Percentiles rank a stretch among this genome's conserved stretches.
phyloP scores from a whole-genome alignment of 108 stramenopile genomes.

The Nitzschia palea region DNA sequence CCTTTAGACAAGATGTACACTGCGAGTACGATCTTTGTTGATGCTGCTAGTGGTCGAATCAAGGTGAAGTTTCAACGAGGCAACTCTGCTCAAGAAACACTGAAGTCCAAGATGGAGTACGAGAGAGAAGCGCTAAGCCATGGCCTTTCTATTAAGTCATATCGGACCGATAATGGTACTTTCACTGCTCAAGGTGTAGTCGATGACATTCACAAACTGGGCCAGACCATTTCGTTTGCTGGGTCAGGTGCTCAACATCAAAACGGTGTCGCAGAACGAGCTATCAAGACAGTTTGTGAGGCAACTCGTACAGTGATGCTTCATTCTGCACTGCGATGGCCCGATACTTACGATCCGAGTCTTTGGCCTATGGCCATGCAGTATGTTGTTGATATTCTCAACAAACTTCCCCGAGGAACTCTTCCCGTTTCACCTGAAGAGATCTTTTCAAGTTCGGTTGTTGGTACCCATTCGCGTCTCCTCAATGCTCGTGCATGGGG shows the following conservation, averaged over 20 bases:
- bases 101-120: conserved; percentile 36
- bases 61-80: conserved; percentile 24
- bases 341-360: conserved; percentile 15
- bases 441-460: conserved; percentile 6
- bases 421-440: conserved; percentile 42
- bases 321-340: conserved; percentile 50
- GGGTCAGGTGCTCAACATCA: conserved; percentile 64
- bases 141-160: conserved; percentile 15
- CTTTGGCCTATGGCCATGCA: conserved; percentile 52
- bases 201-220: neutral
- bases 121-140: conserved; percentile 20
- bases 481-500: conserved; percentile 36
- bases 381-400: conserved; percentile 45
- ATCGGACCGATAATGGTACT: conserved; percentile 32
- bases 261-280: conserved; percentile 53
- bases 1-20: conserved; percentile 6
- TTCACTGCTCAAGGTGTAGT: conserved; percentile 18
- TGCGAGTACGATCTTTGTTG: conserved; percentile 47
- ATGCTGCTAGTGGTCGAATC: conserved; percentile 34
- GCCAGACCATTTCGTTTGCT: conserved; percentile 31
- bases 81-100: conserved; percentile 35
- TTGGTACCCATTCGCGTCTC: neutral
- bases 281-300: conserved; percentile 36
- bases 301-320: conserved; percentile 42
- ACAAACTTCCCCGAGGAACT: conserved; percentile 28